Percentiles rank a stretch among this genome's conserved stretches.
phyloP scores from a whole-genome alignment of 169 alveolate genomes.

The Plasmodium vivax region DNA sequence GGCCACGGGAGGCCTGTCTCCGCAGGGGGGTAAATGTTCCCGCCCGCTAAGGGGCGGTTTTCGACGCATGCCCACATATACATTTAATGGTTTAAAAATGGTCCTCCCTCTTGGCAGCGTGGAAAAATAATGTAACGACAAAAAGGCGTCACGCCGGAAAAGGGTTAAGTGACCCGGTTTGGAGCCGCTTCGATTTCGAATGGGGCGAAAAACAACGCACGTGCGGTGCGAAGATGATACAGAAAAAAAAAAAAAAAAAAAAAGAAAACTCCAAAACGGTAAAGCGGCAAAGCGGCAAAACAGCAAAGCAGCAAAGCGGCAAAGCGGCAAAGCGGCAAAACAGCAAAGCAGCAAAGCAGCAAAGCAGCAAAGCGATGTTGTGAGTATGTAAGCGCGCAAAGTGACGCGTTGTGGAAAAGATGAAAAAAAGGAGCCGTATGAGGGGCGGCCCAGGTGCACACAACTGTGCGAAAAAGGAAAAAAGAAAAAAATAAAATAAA shows the following conservation, averaged over 20 bases:
- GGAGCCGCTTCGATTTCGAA: not conserved
- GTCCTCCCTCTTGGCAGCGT: not conserved
- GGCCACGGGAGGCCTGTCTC: not conserved
- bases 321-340: no score
- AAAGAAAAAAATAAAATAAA: no score
- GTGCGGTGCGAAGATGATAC: not conserved
- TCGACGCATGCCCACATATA: not conserved
- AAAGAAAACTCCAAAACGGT: not conserved
- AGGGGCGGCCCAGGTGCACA: not conserved
- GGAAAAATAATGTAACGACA: not conserved
- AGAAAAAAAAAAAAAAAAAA: constrained; percentile 4
- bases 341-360: no score
- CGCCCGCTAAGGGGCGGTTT: not conserved
- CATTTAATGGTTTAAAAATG: not conserved
- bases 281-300: not conserved
- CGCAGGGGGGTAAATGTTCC: not conserved
- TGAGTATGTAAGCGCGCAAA: not conserved
- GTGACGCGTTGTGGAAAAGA: not conserved
- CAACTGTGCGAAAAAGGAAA: not conserved
- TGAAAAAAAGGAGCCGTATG: not conserved
- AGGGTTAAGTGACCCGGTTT: not conserved
- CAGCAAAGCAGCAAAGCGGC: no score
- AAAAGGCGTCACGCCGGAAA: not conserved
- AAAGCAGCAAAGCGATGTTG: not conserved
- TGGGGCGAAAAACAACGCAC: not conserved